Evolutionary conservation across 192 early-diverging fungal genomes (phyloP), one percentile per base, ranked within the genome.

Genomic region (Backusella circina): DNA sequence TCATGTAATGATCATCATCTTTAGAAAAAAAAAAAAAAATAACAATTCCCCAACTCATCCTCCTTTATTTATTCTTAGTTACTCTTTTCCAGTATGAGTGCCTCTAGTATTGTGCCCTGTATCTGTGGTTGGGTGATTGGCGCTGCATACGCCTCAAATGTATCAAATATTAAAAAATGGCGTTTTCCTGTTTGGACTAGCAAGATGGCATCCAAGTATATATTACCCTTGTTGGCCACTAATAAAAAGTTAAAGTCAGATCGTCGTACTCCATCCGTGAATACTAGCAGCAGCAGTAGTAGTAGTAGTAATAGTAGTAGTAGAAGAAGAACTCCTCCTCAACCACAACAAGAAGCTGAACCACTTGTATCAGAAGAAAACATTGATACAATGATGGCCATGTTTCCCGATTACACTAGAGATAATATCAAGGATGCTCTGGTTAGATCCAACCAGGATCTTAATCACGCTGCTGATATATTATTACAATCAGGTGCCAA

Each of bases 401-500:
- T 90, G 77, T 90, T 90, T 73, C 85, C 89, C 1, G 73, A 83
- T 10, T 68, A 67, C 5, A 77, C 84, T n/a, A 78, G 83, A 35
- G 80, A 86, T 13, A 69, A 72, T 61, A 83, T 86, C 5, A 76
- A 80, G 1, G 76, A 64, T 4, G 89, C 88, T n/a, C 65, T 90
- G 18, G 73, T 81, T 21, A 71, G 71, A n/a, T 72, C 89, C 9
- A 80, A 84, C 16, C 84, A 88, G 38, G 87, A 90, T 71, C 71
- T 90, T 2, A 88, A 88, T 51, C 82, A 83, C 18, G 89, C 89
- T 5, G 87, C 83, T 10, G 83, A 88, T 57, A 70, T 73, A 18
- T 61, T 80, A 54, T 69, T 80, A 16, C 44, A 67, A 50, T 39
- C 70, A 38, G 67, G 67, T 13, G 67, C 21, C 8, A 68, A 68